Conservation (phyloP, 1,139 yeast species). For the Protomyces arabidopsidicola region DNA sequence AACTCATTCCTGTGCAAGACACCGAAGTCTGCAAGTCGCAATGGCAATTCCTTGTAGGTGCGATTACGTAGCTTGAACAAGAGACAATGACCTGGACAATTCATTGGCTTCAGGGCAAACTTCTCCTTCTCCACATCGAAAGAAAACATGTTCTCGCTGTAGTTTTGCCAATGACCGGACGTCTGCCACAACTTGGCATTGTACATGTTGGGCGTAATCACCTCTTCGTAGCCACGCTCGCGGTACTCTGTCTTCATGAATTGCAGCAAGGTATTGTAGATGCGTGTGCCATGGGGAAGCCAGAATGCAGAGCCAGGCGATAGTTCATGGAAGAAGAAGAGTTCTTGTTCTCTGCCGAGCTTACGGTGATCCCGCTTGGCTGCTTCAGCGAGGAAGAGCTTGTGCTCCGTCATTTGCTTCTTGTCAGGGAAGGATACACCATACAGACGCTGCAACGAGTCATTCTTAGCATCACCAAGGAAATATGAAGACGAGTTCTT, state of each 20-base stretch:
- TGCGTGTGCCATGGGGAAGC: slow-evolving; percentile 83
- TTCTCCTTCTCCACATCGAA: slow-evolving; percentile 40
- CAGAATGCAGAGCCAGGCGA: slow-evolving; percentile 90
- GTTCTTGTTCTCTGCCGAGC: slow-evolving; percentile 93
- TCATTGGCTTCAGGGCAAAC: slow-evolving; percentile 89
- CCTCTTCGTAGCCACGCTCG: slow-evolving; percentile 84
- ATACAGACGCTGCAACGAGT: slow-evolving; percentile 93
- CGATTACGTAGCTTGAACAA: slow-evolving; percentile 77
- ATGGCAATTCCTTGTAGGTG: slow-evolving; percentile 83
- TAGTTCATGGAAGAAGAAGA: slow-evolving; percentile 90
- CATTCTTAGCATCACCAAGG: slow-evolving; percentile 87
- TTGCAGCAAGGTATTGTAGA: slow-evolving; percentile 68
- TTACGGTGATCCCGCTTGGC: slow-evolving; percentile 96
- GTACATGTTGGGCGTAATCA: slow-evolving; percentile 85
- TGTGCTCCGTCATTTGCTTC: slow-evolving; percentile 90
- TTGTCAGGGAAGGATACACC: slow-evolving; percentile 99
- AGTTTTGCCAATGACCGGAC: slow-evolving; percentile 96
- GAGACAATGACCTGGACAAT: slow-evolving; percentile 96
- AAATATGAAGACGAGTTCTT: slow-evolving; percentile 96
- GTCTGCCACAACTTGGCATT: slow-evolving; percentile 80
- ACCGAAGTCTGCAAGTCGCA: slow-evolving; percentile 85
- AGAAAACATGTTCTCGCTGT: slow-evolving; percentile 84
- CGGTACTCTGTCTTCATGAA: slow-evolving; percentile 83
- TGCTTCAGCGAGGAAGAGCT: slow-evolving; percentile 94
- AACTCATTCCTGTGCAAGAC: slow-evolving; percentile 94